Base-by-base conservation (phyloP, 1,139 yeast species). In the Suhomyces maxii region DNA sequence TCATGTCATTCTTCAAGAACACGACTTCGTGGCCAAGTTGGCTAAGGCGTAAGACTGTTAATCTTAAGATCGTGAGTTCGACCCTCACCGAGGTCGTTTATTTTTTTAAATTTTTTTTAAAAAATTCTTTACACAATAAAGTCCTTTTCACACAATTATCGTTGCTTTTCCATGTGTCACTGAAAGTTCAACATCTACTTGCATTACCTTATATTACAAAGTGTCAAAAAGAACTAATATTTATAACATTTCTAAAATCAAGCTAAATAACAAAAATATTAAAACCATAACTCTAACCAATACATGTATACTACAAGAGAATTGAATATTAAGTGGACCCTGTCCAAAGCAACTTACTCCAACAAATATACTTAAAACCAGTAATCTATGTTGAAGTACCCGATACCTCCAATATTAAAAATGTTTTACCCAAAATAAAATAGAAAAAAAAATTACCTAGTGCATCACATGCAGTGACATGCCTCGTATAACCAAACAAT, bases 11-110 rank as follows among this genome's bases (percentile, higher is more conserved):
- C 3, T 26, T 8, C 40, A 37, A 36, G 26, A 36, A 39, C 26
- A 28, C 7, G 79, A 73, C 77, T 73, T 68, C 77, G 77, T 73
- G 79, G 79, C 79, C 79, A 73, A 74, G 78, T 63, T 74, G 79
- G 79, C 63, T 74, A 74, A 76, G 79, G 79, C 79, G 79, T 73
- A 68, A 72, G 78, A 73, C 79, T 74, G 79, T 73, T 74, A 73
- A 67, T 71, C 73, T 64, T 67, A 60, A 68, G 73, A 68, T 66
- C 73, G 73, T 66, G 72, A 68, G 73, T 68, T 68, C 73, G 67
- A 68, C 59, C 73, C 73, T 69, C 73, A 66, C 73, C 71, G 72
- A 60, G 73, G 72, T 68, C 73, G 73, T 26, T 37, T 44, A 28
- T 45, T 44, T 49, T 28, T 39, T 18, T 26, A 9, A 18, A 18